Percentiles rank a stretch among this genome's conserved stretches.
These are phyloP conservation scores for Boletus reticuloceps DNA, from an alignment of 768 basidiomycete genomes.

Conservation along the genomic window DNA sequence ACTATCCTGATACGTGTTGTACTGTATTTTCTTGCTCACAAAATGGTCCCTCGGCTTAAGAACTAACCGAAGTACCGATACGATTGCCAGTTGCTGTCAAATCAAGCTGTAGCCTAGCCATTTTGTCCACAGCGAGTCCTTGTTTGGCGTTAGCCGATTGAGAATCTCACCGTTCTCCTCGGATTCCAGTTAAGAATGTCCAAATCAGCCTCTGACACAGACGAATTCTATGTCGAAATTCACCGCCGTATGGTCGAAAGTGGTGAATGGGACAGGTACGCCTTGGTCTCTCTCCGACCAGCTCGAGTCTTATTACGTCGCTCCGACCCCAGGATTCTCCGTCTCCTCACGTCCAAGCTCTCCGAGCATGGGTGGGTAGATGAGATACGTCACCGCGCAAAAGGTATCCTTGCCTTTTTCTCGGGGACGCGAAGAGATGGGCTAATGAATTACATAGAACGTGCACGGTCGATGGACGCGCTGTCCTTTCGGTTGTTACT, in stretches of 20 bases:
- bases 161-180: no score
- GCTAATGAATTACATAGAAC: slow-evolving; percentile 39
- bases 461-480: slow-evolving; percentile 44
- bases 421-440: neutral
- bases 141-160: neutral
- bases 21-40: neutral
- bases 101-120: no score
- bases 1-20: neutral
- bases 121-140: neutral
- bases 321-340: slow-evolving; percentile 45
- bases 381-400: slow-evolving; percentile 54
- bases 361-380: slow-evolving; percentile 72
- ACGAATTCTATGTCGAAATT: slow-evolving; percentile 40
- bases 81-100: no score
- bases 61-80: no score
- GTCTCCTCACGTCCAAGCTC: slow-evolving; percentile 48
- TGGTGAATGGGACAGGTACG: slow-evolving; percentile 76
- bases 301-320: neutral
- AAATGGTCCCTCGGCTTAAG: neutral
- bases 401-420: slow-evolving; percentile 41
- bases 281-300: neutral
- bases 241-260: slow-evolving; percentile 64
- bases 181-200: no score
- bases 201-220: slow-evolving; percentile 22
- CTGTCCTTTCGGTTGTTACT: slow-evolving; percentile 47